Percentiles rank a stretch among this genome's conserved stretches.
phyloP scores from a whole-genome alignment of 179 eudicot genomes.

The Heliamphora pulchella region DNA sequence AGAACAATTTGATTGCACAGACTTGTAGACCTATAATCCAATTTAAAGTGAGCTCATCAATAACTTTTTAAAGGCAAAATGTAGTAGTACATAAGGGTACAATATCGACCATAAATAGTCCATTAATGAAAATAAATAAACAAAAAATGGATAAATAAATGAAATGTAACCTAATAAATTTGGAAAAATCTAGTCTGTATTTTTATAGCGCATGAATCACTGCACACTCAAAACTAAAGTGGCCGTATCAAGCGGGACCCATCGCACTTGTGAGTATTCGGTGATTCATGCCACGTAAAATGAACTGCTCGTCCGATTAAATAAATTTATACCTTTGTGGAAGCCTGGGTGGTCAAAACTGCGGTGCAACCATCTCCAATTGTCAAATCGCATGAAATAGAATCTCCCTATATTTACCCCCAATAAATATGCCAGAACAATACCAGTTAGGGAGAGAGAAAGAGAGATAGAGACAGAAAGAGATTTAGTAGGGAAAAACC shows the following conservation, averaged over 20 bases:
- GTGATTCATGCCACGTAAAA: too few relatives aligned
- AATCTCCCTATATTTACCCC: conserved; percentile 54
- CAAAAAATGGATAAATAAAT: background rate
- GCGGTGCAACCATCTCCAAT: conserved; percentile 83
- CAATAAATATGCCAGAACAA: conserved; percentile 1
- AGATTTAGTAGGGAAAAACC: background rate
- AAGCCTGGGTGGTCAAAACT: conserved; percentile 89
- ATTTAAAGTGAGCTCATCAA: background rate
- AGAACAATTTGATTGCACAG: conserved; percentile 57
- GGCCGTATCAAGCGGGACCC: too few relatives aligned
- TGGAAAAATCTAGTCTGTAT: too few relatives aligned
- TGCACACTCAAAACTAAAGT: too few relatives aligned
- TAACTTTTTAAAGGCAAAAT: background rate
- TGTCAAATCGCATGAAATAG: conserved; percentile 46
- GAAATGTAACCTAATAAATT: background rate
- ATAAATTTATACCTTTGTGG: conserved; percentile 58
- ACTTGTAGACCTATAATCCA: conserved; percentile 62
- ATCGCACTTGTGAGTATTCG: too few relatives aligned
- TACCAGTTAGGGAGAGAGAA: background rate
- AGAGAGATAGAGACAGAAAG: background rate
- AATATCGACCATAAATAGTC: background rate
- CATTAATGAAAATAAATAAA: background rate
- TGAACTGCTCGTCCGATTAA: too few relatives aligned
- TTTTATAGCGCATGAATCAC: too few relatives aligned
- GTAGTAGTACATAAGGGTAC: background rate